Percentiles rank a stretch among this genome's conserved stretches.
phyloP scores from a whole-genome alignment of 768 basidiomycete genomes.

The Termitomyces sp. region DNA sequence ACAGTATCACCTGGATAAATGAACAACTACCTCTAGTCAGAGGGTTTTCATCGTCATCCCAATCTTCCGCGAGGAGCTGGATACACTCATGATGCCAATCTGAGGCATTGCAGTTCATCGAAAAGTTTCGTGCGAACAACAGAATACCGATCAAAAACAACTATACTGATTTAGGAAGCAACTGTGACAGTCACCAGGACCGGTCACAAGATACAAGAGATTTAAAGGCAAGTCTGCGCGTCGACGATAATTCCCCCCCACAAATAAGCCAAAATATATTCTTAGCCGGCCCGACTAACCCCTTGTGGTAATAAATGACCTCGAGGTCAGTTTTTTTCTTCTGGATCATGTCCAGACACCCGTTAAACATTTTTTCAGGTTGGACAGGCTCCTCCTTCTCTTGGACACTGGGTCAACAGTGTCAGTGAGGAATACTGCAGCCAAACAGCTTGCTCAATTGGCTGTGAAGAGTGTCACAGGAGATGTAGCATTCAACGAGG shows the following conservation, averaged over 20 bases:
- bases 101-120: conserved; percentile 6
- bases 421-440: conserved; percentile 91
- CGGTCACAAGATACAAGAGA: conserved; percentile 49
- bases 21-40: conserved; percentile 9
- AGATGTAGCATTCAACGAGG: conserved; percentile 73
- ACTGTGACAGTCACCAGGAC: conserved; percentile 35
- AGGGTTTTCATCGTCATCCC: conserved; percentile 10
- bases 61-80: conserved; percentile 10
- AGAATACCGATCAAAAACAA: conserved; percentile 17
- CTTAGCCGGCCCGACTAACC: conserved; percentile 48
- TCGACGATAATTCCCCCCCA: conserved; percentile 57
- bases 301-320: conserved; percentile 71
- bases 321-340: conserved; percentile 50
- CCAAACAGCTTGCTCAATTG: conserved; percentile 91
- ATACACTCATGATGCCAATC: conserved; percentile 13
- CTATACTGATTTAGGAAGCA: conserved; percentile 19
- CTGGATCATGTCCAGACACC: background rate
- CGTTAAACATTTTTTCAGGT: conserved; percentile 41
- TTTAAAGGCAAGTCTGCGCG: conserved; percentile 54
- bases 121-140: conserved; percentile 2
- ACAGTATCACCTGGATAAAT: background rate
- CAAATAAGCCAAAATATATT: conserved; percentile 44
- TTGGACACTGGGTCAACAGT: conserved; percentile 93
- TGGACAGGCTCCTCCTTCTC: conserved; percentile 94
- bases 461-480: conserved; percentile 82